Conservation (phyloP, 2,329 filamentous ascomycete species). For the Beauveria pseudobassiana region DNA sequence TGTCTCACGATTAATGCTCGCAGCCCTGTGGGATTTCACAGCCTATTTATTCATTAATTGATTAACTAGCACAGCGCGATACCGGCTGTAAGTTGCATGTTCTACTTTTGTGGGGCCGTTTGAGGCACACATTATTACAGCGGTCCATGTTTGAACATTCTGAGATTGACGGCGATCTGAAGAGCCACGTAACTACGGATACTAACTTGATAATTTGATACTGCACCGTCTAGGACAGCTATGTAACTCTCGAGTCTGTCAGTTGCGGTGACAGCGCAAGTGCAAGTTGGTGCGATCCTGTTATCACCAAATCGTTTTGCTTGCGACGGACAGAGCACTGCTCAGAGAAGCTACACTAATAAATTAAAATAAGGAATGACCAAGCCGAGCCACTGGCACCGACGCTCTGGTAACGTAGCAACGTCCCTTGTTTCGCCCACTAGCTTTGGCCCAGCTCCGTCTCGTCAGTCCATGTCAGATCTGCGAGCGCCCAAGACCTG, state of each 20-base stretch:
- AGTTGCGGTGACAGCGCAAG: background rate
- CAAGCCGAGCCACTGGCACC: background rate
- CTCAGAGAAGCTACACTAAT: no score
- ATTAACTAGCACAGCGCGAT: background rate
- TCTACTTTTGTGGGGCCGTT: background rate
- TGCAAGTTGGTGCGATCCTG: background rate
- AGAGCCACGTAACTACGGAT: background rate
- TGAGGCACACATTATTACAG: background rate
- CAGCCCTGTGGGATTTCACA: background rate
- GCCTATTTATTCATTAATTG: no score
- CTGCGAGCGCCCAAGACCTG: background rate
- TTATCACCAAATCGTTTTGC: background rate
- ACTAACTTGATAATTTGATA: no score
- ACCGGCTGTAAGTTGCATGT: background rate
- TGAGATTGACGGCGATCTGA: background rate
- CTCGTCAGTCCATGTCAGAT: constrained; percentile 7
- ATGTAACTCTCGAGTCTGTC: background rate
- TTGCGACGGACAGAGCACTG: no score
- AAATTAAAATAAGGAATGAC: no score
- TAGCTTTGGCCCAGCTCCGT: background rate
- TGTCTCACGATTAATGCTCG: background rate
- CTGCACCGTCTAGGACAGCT: background rate
- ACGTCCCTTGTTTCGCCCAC: background rate
- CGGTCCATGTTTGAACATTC: background rate
- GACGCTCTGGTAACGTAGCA: background rate